phyloP scores from a whole-genome alignment of 2,329 filamentous ascomycete species.

The Aspergillus quadrilineatus region DNA sequence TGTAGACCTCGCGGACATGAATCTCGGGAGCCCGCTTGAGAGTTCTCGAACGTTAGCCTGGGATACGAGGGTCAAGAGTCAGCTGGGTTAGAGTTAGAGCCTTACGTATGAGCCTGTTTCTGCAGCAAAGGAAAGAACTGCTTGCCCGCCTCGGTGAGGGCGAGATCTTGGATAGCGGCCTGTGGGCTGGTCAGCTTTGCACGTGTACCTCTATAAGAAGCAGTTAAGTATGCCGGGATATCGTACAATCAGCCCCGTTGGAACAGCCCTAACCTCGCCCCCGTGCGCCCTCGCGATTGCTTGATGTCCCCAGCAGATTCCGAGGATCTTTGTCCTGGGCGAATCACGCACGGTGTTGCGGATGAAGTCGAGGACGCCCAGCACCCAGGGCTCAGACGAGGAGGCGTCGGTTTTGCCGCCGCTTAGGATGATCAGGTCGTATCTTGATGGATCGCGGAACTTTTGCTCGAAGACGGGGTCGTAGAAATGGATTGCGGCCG shows the following conservation, averaged over 20 bases:
- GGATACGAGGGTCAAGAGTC: too few relatives aligned
- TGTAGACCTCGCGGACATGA: too few relatives aligned
- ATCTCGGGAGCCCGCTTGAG: too few relatives aligned
- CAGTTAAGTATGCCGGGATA: too few relatives aligned
- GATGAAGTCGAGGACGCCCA: slow-evolving; percentile 44
- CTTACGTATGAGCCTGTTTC: too few relatives aligned
- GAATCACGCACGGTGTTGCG: slow-evolving; percentile 29
- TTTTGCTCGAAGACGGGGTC: slow-evolving; percentile 25
- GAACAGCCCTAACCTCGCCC: neutral
- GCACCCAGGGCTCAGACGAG: slow-evolving; percentile 44
- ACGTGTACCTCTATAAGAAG: too few relatives aligned
- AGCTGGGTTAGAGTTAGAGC: too few relatives aligned
- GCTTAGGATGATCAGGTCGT: slow-evolving; percentile 47
- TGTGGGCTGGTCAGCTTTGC: too few relatives aligned
- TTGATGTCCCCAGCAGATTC: slow-evolving; percentile 50
- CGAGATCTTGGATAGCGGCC: too few relatives aligned
- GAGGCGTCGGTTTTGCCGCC: slow-evolving; percentile 40
- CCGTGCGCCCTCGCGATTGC: slow-evolving; percentile 27
- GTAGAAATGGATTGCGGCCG: slow-evolving; percentile 23
- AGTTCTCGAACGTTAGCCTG: too few relatives aligned
- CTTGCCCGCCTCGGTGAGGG: too few relatives aligned
- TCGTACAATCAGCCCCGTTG: neutral
- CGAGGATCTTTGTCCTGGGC: slow-evolving; percentile 36
- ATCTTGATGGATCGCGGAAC: slow-evolving; percentile 39
- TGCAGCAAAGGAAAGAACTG: too few relatives aligned